These are phyloP conservation scores for Uncinocarpus reesii DNA, from an alignment of 2,329 filamentous ascomycete genomes.

Conservation along the genomic window DNA sequence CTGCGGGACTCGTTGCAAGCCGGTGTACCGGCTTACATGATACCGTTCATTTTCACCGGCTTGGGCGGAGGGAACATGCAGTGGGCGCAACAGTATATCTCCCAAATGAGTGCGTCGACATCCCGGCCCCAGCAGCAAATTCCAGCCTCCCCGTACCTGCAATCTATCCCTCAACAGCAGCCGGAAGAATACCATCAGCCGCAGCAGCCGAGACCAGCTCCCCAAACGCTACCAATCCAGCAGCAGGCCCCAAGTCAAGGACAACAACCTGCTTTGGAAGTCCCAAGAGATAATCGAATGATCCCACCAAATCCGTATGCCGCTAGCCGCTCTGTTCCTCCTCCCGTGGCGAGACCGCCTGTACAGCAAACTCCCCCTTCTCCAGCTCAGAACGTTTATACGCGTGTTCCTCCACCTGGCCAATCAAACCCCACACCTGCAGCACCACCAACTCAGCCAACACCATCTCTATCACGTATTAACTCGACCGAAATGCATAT, in stretches of 20 bases:
- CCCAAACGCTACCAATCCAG: constrained; percentile 16
- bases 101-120: constrained; percentile 23
- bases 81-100: constrained; percentile 57
- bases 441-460: constrained; percentile 18
- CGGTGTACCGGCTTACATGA: constrained; percentile 62
- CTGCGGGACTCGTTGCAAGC: constrained; percentile 57
- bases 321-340: constrained; percentile 20
- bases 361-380: constrained; percentile 20
- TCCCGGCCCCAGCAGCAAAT: constrained; percentile 34
- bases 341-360: constrained; percentile 14
- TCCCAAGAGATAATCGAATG: constrained; percentile 25
- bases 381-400: constrained; percentile 20
- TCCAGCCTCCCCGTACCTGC: constrained; percentile 43
- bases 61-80: constrained; percentile 58
- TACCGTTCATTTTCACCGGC: constrained; percentile 64
- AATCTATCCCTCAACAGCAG: constrained; percentile 32
- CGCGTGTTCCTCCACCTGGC: constrained; percentile 22
- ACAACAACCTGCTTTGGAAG: constrained; percentile 20
- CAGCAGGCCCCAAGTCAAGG: constrained; percentile 19
- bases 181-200: constrained; percentile 18
- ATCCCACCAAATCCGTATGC: constrained; percentile 31
- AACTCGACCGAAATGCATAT: constrained; percentile 37
- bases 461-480: constrained; percentile 22
- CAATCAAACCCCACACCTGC: constrained; percentile 15
- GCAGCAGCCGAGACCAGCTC: constrained; percentile 14